Base-by-base conservation (phyloP, 352 stramenopile species). In the Pythium sp. region DNA sequence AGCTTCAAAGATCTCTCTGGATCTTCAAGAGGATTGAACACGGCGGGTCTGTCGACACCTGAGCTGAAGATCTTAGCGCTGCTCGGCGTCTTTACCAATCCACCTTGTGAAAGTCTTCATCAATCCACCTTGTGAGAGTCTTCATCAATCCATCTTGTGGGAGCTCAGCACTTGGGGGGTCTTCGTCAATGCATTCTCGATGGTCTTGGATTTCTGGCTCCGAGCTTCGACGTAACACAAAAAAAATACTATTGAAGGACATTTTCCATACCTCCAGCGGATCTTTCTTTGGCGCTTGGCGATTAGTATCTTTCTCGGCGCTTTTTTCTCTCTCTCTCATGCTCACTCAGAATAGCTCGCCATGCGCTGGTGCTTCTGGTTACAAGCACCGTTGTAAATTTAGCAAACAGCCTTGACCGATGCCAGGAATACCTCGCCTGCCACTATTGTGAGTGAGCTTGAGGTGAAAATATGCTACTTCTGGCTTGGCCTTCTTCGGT, bases 281-380 rank as follows among this genome's bases (percentile, higher is more conserved):
- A 51, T 51, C 43, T 51, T 51, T 51, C 43, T 22, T 51, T 49
- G 41, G 38, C 12, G 41, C 15, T 47, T 49, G 41, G 43, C 18
- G 15, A 22, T 51, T 24, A 18, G 43, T 51, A 51, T 51, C 43
- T 51, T 24, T 24, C 43, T 51, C 22, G 15, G 18, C 43, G 43
- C 43, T 51, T 51, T 51, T 41, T 15, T 49, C 41, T 49, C 41
- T 47, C 41, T 51, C 41, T 49, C 15, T 49, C 41, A 49, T 49
- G 41, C 18, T 49, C 43, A 8, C 43, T 51, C 2, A 51, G 43
- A 51, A 51, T 51, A 24, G 18, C 43, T 51, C 7, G 6, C 43
- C 43, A 51, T 51, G 43, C 43, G 43, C 43, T 51, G 43, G 43
- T 51, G 43, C 18, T 51, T 51, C 43, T 51, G 43, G 43, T 51